Conservation (phyloP, 192 early-diverging fungal species). For the Coemansia umbellata region DNA sequence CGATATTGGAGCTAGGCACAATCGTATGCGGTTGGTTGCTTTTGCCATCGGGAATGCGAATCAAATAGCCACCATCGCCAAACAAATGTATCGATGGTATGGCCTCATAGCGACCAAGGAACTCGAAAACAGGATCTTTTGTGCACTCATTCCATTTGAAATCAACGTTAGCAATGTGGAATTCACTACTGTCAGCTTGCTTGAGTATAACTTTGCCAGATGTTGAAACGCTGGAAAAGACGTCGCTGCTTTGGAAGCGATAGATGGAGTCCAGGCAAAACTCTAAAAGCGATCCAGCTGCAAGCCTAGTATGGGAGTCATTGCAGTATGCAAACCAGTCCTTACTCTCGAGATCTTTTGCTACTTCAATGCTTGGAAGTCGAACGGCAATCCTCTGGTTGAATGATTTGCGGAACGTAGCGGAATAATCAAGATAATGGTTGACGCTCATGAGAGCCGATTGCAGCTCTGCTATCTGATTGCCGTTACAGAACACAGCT, state of each 20-base stretch:
- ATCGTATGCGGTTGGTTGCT: not conserved
- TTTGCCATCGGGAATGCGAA: not conserved
- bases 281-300: conserved; percentile 58
- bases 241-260: conserved; percentile 52
- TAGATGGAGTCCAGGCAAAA: conserved; percentile 77
- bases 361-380: conserved; percentile 62
- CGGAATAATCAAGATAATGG: conserved; percentile 63
- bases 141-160: conserved; percentile 63
- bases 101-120: conserved; percentile 68
- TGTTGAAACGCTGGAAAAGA: conserved; percentile 68
- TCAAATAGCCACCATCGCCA: conserved; percentile 58
- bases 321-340: conserved; percentile 66
- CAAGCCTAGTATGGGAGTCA: conserved; percentile 21
- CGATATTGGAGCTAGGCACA: conserved; percentile 72
- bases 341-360: conserved; percentile 75
- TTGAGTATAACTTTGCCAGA: conserved; percentile 59
- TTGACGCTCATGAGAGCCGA: conserved; percentile 78
- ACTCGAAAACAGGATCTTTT: conserved; percentile 73
- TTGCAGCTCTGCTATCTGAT: conserved; percentile 67
- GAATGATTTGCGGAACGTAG: conserved; percentile 65
- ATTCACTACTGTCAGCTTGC: conserved; percentile 52
- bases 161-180: conserved; percentile 74
- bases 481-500: conserved; percentile 53
- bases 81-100: conserved; percentile 72
- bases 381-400: conserved; percentile 69